Percentiles rank a stretch among this genome's conserved stretches.
phyloP scores from a whole-genome alignment of 2,329 filamentous ascomycete genomes.

The Didymosphaeria variabile region DNA sequence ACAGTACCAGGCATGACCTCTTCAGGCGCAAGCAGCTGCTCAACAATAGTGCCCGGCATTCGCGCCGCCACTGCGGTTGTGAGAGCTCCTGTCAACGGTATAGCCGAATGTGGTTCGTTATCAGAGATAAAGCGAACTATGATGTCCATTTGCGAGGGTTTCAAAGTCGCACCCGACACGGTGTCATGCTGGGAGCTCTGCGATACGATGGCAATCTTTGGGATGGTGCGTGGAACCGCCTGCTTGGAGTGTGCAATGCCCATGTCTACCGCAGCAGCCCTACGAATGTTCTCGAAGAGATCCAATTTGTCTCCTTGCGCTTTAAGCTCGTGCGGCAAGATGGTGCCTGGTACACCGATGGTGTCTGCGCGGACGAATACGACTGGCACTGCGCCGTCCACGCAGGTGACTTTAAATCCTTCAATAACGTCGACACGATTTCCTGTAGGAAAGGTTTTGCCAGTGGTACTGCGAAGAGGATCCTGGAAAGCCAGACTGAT shows the following conservation, averaged over 20 bases:
- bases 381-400: conserved; percentile 72
- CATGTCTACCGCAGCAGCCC: conserved; percentile 67
- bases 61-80: conserved; percentile 54
- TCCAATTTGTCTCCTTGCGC: conserved; percentile 59
- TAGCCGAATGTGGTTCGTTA: conserved; percentile 54
- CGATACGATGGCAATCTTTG: conserved; percentile 69
- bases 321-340: conserved; percentile 65
- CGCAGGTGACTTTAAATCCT: conserved; percentile 62
- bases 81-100: conserved; percentile 54
- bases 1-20: conserved; percentile 39
- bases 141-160: conserved; percentile 48
- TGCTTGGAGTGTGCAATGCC: conserved; percentile 60
- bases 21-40: conserved; percentile 38
- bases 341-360: conserved; percentile 59
- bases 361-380: conserved; percentile 68
- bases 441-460: conserved; percentile 68
- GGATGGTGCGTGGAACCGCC: conserved; percentile 64
- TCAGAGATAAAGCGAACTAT: conserved; percentile 56
- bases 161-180: conserved; percentile 49
- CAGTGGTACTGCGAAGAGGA: conserved; percentile 71
- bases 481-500: conserved; percentile 69
- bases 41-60: conserved; percentile 48
- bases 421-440: conserved; percentile 62
- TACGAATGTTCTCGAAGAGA: conserved; percentile 66
- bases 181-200: conserved; percentile 48